phyloP scores from a whole-genome alignment of 2,329 filamentous ascomycete genomes.

The Colletotrichum cordylinicola region DNA sequence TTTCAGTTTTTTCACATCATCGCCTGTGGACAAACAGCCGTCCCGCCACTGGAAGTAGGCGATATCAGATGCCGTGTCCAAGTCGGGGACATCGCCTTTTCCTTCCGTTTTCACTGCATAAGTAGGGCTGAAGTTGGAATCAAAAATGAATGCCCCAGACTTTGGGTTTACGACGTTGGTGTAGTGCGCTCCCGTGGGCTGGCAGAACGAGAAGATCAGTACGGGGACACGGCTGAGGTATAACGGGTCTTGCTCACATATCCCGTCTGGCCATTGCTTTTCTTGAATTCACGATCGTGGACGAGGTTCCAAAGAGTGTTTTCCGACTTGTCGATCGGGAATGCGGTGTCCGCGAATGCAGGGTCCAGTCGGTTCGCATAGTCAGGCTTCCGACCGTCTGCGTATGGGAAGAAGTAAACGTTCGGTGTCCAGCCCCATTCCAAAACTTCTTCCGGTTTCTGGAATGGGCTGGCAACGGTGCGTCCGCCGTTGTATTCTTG shows the following conservation, averaged over 20 bases:
- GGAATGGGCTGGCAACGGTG: too few relatives aligned
- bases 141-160: background rate
- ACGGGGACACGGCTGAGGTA: fast-evolving
- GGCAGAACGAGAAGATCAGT: background rate
- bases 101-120: fast-evolving
- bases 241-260: background rate
- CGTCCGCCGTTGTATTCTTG: background rate
- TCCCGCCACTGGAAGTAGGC: background rate
- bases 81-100: background rate
- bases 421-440: background rate
- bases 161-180: background rate
- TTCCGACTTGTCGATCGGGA: background rate
- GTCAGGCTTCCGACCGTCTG: background rate
- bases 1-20: fast-evolving
- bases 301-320: background rate
- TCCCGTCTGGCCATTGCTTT: background rate
- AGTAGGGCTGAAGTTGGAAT: background rate
- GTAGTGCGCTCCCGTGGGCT: background rate
- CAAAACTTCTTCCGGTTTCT: background rate
- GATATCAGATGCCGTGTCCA: background rate
- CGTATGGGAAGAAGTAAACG: background rate
- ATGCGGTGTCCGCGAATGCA: background rate
- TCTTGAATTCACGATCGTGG: background rate
- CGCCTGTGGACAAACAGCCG: background rate
- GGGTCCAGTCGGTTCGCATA: fast-evolving